Percentiles rank a stretch among this genome's conserved stretches.
Conservation (phyloP, 2,329 filamentous ascomycete species). For the Anthostomella pinea region DNA sequence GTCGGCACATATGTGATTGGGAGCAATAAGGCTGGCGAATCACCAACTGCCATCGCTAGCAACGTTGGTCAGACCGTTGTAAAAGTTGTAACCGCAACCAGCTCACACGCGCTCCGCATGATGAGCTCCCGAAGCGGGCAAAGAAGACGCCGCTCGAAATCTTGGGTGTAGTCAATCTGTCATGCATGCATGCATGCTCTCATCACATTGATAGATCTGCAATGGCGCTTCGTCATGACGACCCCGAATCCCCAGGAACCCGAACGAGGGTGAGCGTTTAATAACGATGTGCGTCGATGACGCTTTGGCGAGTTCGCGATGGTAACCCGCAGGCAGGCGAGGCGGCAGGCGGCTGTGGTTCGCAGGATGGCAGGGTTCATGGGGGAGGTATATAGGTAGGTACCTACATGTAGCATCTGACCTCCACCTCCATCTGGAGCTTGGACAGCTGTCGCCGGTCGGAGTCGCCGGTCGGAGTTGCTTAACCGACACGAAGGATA, state of each 20-base stretch:
- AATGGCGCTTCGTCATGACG: not conserved
- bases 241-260: not conserved
- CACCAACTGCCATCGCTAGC: not conserved
- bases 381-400: not conserved
- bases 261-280: not conserved
- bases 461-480: too few species aligned
- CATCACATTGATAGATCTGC: not conserved
- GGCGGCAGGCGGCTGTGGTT: not conserved
- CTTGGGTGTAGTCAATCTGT: not conserved
- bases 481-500: slow-evolving; percentile 14
- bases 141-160: too few species aligned
- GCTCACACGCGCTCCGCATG: too few species aligned
- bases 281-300: slow-evolving; percentile 3
- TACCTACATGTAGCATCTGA: not conserved
- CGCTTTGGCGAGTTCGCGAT: not conserved
- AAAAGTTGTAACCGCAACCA: too few species aligned
- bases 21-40: slow-evolving; percentile 1
- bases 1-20: too few species aligned
- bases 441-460: too few species aligned
- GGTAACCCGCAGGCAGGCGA: too few species aligned
- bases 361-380: slow-evolving; percentile 1
- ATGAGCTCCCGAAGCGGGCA: too few species aligned
- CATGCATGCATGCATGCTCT: not conserved
- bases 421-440: not conserved
- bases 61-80: too few species aligned